Percentiles rank a stretch among this genome's conserved stretches.
Evolutionary conservation across 2,329 filamentous ascomycete species (phyloP).

Genomic region (Cryphonectria naterciae): DNA sequence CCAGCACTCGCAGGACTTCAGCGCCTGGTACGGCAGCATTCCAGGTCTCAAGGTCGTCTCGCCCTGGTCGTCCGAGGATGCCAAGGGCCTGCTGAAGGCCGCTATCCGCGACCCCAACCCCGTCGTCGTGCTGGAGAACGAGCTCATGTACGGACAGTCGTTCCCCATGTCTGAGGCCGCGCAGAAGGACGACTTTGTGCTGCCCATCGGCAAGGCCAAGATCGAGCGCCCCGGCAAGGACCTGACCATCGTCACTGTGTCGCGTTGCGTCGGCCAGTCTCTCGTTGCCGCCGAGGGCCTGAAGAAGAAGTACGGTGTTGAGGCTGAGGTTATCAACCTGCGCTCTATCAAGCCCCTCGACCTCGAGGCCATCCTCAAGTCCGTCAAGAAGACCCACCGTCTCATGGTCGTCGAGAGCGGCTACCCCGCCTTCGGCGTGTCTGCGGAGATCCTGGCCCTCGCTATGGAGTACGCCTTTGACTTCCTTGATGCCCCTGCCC

Average conservation of each 20-base stretch:
- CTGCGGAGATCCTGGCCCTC: slow-evolving; percentile 88
- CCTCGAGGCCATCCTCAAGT: slow-evolving; percentile 92
- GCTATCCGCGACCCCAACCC: slow-evolving; percentile 98
- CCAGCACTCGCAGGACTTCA: slow-evolving; percentile 99
- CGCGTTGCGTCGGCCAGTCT: slow-evolving; percentile 92
- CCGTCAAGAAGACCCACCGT: slow-evolving; percentile 96
- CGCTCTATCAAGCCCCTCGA: slow-evolving; percentile 97
- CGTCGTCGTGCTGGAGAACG: slow-evolving; percentile 88
- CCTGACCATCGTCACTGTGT: slow-evolving; percentile 91
- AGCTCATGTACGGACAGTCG: slow-evolving; percentile 86
- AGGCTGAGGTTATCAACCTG: slow-evolving; percentile 96
- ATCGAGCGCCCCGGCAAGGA: slow-evolving; percentile 96
- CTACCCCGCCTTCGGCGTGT: slow-evolving; percentile 93
- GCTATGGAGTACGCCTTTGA: slow-evolving; percentile 98
- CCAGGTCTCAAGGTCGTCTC: slow-evolving; percentile 96
- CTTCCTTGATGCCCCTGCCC: slow-evolving; percentile 91
- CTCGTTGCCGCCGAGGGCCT: slow-evolving; percentile 86
- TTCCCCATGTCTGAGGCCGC: slow-evolving; percentile 98
- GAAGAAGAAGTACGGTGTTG: slow-evolving; percentile 95
- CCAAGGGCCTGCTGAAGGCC: slow-evolving; percentile 96
- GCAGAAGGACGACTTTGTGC: slow-evolving; percentile 93
- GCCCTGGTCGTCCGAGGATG: slow-evolving; percentile 96
- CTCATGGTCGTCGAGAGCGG: slow-evolving; percentile 93
- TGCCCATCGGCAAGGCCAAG: slow-evolving; percentile 99
- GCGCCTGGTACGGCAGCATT: slow-evolving; percentile 98